phyloP scores from a whole-genome alignment of 768 basidiomycete species.

The Sistotremastrum niveocremeum region DNA sequence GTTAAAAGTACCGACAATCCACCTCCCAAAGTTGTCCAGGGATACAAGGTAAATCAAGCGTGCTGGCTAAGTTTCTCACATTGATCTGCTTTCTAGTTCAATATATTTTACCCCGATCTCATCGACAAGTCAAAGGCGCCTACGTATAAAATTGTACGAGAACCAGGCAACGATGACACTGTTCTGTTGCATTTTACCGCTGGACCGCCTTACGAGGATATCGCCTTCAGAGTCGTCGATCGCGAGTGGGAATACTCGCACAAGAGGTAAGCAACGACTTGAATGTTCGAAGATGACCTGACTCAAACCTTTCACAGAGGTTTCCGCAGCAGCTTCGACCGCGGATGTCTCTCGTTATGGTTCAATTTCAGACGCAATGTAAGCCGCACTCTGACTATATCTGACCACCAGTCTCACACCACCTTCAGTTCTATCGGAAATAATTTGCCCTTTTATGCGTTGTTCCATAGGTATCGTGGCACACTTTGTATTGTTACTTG shows the following conservation, averaged over 20 bases:
- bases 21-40: conserved; percentile 97
- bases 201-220: conserved; percentile 97
- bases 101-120: conserved; percentile 97
- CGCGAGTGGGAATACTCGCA: conserved; percentile 98
- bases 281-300: not conserved
- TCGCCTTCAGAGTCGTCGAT: conserved; percentile 95
- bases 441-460: conserved; percentile 17
- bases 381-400: conserved; percentile 19
- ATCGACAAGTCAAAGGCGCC: conserved; percentile 98
- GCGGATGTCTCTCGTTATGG: conserved; percentile 91
- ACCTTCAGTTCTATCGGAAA: conserved; percentile 65
- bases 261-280: conserved; percentile 48
- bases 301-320: conserved; percentile 39
- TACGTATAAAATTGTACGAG: conserved; percentile 90
- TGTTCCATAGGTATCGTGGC: not conserved
- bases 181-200: conserved; percentile 88
- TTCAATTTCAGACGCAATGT: conserved; percentile 94
- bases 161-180: conserved; percentile 91
- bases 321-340: conserved; percentile 93
- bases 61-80: conserved; percentile 8
- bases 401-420: conserved; percentile 9
- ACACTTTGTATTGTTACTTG: not conserved
- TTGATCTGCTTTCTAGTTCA: conserved; percentile 39
- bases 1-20: conserved; percentile 81
- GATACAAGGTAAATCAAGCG: conserved; percentile 61